Conservation (phyloP, 2,329 filamentous ascomycete genomes). For the Shiraia bambusicola region DNA sequence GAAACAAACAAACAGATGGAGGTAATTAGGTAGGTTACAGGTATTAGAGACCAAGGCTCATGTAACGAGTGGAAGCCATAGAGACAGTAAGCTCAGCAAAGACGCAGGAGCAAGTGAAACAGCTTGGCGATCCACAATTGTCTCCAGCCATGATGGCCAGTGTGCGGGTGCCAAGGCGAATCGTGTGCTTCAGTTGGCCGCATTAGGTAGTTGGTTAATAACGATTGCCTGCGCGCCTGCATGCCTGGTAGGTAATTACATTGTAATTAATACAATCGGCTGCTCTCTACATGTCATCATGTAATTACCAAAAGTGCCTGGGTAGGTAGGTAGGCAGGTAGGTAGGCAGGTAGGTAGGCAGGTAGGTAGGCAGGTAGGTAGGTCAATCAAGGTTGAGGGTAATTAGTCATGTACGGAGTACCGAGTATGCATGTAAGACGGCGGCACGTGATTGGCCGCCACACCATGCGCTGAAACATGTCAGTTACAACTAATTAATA, state of each 20-base stretch:
- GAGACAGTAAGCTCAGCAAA: slow-evolving; percentile 37
- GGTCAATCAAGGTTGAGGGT: too few species aligned
- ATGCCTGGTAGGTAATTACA: too few species aligned
- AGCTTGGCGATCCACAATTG: slow-evolving; percentile 34
- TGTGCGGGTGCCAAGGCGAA: slow-evolving; percentile 24
- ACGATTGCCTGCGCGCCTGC: slow-evolving; percentile 9
- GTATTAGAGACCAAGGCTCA: slow-evolving; percentile 19
- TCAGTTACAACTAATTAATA: slow-evolving; percentile 5
- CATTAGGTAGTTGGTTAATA: too few species aligned
- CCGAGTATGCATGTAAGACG: too few species aligned
- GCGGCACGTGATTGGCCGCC: slow-evolving; percentile 5
- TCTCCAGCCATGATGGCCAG: slow-evolving; percentile 18
- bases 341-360: too few species aligned
- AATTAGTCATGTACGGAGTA: too few species aligned
- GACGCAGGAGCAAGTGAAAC: slow-evolving; percentile 40
- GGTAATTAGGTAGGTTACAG: slow-evolving; percentile 12
- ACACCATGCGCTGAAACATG: slow-evolving; percentile 14
- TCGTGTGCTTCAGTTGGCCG: slow-evolving; percentile 25
- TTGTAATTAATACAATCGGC: too few species aligned
- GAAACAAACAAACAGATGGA: too few species aligned
- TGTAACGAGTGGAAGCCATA: slow-evolving; percentile 29
- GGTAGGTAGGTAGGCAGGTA: too few species aligned
- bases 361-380: too few species aligned
- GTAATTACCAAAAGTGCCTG: too few species aligned
- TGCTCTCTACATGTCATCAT: too few species aligned